A percentile compares a stretch with the other conserved stretches of the same genome.
These are phyloP conservation scores for Penicillium simplicissimum DNA, from an alignment of 495 filamentous ascomycete genomes.

Conservation along the genomic window DNA sequence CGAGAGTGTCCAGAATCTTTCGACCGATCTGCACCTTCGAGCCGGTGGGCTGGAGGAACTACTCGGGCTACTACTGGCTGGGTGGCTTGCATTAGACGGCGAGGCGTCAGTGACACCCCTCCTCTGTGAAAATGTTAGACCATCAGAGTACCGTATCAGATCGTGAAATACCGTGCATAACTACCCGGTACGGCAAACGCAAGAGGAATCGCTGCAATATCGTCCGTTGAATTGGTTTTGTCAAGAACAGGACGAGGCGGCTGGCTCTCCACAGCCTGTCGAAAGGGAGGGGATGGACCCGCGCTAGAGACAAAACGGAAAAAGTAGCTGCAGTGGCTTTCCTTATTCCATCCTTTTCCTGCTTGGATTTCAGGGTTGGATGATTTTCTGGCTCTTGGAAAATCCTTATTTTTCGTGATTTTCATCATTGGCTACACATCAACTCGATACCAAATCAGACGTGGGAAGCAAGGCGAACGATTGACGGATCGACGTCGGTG, in stretches of 20 bases:
- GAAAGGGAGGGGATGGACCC: neutral
- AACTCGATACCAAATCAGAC: conserved; percentile 33
- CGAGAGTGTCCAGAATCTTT: neutral
- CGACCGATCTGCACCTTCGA: conserved; percentile 1
- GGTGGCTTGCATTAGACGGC: conserved; percentile 42
- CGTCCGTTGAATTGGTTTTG: neutral
- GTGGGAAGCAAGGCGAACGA: conserved; percentile 35
- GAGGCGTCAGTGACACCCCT: conserved; percentile 33
- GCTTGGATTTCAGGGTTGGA: neutral
- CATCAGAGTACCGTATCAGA: neutral
- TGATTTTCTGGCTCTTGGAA: neutral
- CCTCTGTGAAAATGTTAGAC: neutral
- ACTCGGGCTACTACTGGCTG: conserved; percentile 11
- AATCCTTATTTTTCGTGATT: neutral
- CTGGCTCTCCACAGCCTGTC: neutral
- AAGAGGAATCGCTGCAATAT: neutral
- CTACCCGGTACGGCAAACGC: neutral
- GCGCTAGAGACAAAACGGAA: neutral
- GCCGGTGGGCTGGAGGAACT: conserved; percentile 1
- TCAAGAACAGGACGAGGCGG: neutral
- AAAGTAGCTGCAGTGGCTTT: neutral
- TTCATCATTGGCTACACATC: too few species aligned
- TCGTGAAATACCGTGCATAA: neutral
- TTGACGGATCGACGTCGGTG: conserved; percentile 46
- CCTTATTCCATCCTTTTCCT: neutral